Evolutionary conservation across 2,329 filamentous ascomycete genomes (phyloP), one percentile per base, ranked within the genome.

Genomic region (Helicocarpus griseus): DNA sequence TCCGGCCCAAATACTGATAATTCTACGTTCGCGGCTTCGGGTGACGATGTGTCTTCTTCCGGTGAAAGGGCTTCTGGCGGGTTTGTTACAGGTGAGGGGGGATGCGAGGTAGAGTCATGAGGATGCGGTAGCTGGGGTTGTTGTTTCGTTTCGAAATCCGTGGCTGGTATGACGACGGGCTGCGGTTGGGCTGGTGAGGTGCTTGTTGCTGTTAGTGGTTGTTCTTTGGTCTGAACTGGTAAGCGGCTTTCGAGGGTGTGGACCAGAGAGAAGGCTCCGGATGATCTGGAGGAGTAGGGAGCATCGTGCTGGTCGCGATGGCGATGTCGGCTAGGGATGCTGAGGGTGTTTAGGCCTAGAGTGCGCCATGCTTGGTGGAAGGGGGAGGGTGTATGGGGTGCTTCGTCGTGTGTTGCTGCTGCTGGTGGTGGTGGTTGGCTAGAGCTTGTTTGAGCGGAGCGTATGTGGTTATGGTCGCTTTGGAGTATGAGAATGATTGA

Each of bases 301-400:
- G 7, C 6, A 22, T 29, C 28, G 13, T 14, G 21, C 1, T 11
- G 13, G 5, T 13, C 19, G 21, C 13, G 13, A 11, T 13, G 31
- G 21, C 13, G 14, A 26, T 38, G 31, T 17, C 36, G 38, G 19
- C 21, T 36, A 31, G 38, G 38, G 19, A 43, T 8, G 7, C 38
- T 31, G 13, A 50, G 28, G 13, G 39, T 44, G 26, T 44, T 26
- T n/a, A 50, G 48, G 26, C 48, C 24, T 19, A 50, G 40, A 6
- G 21, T 22, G 11, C 14, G 24, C 26, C 36, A 50, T 13, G 48
- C 39, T 43, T 31, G 38, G 26, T 6, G 6, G 38, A 50, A 50
- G 4, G 39, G 38, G 19, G 48, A 33, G 7, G 8, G 38, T n/a
- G 38, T 11, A 24, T 5, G 28, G 24, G 22, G 11, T 19, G 28